Evolutionary conservation across 2,329 filamentous ascomycete species (phyloP).

Genomic region (Sporothrix brasiliensis): DNA sequence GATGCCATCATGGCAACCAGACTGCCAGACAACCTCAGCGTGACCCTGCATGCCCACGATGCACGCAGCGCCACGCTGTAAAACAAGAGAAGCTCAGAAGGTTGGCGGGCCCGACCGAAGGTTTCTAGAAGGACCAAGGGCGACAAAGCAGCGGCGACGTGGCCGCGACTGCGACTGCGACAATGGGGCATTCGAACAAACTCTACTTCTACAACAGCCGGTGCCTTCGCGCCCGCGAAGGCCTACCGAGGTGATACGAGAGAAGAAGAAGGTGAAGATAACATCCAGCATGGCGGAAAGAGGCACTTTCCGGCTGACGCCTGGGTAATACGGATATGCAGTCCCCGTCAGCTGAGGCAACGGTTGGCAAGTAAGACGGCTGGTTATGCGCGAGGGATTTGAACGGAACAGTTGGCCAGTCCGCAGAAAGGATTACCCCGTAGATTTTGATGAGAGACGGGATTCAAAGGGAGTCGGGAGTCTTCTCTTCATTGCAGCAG

Average conservation of each 20-base stretch:
- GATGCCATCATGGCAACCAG: not conserved
- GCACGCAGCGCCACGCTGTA: not conserved
- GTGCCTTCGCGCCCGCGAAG: too few species aligned
- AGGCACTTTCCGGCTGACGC: not conserved
- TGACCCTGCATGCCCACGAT: not conserved
- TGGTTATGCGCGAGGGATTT: constrained; percentile 6
- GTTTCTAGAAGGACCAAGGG: not conserved
- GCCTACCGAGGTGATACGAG: too few species aligned
- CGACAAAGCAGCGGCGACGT: too few species aligned
- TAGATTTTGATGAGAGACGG: not conserved
- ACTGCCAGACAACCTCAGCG: too few species aligned
- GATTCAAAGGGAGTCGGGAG: too few species aligned
- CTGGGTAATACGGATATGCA: too few species aligned
- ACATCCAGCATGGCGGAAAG: not conserved
- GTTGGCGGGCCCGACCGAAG: not conserved
- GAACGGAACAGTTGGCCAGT: not conserved
- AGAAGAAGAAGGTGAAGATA: not conserved
- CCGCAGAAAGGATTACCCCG: not conserved
- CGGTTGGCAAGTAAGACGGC: constrained; percentile 13
- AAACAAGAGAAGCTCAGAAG: not conserved
- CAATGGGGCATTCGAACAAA: too few species aligned
- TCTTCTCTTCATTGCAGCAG: too few species aligned
- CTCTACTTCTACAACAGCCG: too few species aligned
- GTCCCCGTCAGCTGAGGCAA: not conserved
- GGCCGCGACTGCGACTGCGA: not conserved